phyloP scores from a whole-genome alignment of 139 green algal species.

The Volvox reticuliferus region DNA sequence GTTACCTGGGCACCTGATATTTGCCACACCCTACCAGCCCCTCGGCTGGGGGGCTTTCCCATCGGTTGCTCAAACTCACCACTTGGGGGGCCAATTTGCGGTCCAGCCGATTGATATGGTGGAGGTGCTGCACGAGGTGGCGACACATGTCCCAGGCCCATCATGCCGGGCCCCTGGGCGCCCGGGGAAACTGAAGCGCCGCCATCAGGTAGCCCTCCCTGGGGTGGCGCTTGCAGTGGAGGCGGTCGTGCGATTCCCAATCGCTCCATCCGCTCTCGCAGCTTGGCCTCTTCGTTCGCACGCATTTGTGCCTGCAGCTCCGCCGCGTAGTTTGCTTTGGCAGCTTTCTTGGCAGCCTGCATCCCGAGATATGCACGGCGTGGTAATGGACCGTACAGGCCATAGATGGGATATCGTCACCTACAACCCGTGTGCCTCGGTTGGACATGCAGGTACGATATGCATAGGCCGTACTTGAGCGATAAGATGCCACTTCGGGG shows the following conservation, averaged over 20 bases:
- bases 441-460: too few relatives aligned
- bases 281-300: slow-evolving; percentile 48
- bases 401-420: too few relatives aligned
- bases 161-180: not conserved
- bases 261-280: slow-evolving; percentile 51
- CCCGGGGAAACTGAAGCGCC: not conserved
- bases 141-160: not conserved
- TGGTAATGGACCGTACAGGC: too few relatives aligned
- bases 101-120: too few relatives aligned
- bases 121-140: not conserved
- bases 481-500: too few relatives aligned
- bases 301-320: slow-evolving; percentile 58
- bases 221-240: slow-evolving; percentile 18
- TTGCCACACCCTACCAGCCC: too few relatives aligned
- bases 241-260: slow-evolving; percentile 40
- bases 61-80: too few relatives aligned
- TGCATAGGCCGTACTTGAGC: too few relatives aligned
- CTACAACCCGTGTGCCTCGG: too few relatives aligned
- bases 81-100: too few relatives aligned
- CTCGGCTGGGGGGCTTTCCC: too few relatives aligned
- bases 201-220: not conserved
- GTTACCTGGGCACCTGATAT: too few relatives aligned
- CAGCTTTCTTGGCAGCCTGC: slow-evolving; percentile 16
- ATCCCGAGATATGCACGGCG: not conserved
- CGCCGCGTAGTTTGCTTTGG: slow-evolving; percentile 36